A percentile compares a stretch with the other conserved stretches of the same genome.
Evolutionary conservation across 106 monocot species (phyloP).

Genomic region (Platanthera guangdongensis): DNA sequence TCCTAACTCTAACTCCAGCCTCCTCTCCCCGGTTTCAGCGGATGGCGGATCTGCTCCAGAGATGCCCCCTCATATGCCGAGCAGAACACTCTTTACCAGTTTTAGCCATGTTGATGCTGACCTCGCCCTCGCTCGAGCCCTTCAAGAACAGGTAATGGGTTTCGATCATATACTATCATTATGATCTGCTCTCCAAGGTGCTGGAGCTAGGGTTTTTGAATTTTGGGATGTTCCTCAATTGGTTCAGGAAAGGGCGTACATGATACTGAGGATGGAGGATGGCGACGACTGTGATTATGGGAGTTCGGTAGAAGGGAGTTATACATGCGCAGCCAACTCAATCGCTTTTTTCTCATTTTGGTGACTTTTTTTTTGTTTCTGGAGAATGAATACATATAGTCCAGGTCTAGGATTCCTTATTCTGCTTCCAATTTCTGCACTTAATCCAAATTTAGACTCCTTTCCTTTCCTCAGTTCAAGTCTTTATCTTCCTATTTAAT

Average conservation of each 20-base stretch:
- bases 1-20: slow-evolving; percentile 23
- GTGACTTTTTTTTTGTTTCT: too few relatives aligned
- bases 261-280: slow-evolving; percentile 72
- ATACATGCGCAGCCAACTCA: too few relatives aligned
- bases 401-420: too few relatives aligned
- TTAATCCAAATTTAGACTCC: too few relatives aligned
- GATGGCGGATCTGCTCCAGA: slow-evolving; percentile 8
- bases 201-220: background rate
- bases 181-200: background rate
- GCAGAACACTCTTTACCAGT: slow-evolving; percentile 69
- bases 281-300: slow-evolving; percentile 5
- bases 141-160: slow-evolving; percentile 77
- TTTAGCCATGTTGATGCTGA: slow-evolving; percentile 93
- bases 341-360: too few relatives aligned
- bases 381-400: too few relatives aligned
- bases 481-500: too few relatives aligned
- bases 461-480: too few relatives aligned
- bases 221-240: background rate
- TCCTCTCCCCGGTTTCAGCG: background rate
- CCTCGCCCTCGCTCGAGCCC: slow-evolving; percentile 77
- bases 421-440: too few relatives aligned
- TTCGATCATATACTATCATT: background rate
- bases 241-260: slow-evolving; percentile 85
- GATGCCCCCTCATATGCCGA: slow-evolving; percentile 3
- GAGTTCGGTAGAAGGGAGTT: too few relatives aligned